Conservation (phyloP, 768 basidiomycete species). For the Trametes maxima region DNA sequence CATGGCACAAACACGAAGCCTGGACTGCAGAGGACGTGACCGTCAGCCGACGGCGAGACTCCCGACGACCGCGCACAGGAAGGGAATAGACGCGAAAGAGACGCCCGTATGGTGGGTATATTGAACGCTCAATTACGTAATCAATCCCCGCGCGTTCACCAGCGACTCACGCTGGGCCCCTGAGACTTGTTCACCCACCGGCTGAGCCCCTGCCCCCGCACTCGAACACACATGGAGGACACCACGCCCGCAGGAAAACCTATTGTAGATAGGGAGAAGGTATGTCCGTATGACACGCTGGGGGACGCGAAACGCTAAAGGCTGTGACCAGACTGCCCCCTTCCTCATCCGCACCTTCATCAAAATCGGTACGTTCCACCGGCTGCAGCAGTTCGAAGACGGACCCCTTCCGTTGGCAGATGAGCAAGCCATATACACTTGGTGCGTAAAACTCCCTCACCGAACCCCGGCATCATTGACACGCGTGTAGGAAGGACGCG, state of each 20-base stretch:
- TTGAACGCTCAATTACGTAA: conserved; percentile 5
- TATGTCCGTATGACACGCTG: background rate
- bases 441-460: conserved; percentile 41
- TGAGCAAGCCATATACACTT: conserved; percentile 82
- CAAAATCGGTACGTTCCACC: conserved; percentile 79
- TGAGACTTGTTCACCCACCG: background rate
- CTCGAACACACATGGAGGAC: conserved; percentile 36
- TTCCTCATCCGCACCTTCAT: conserved; percentile 84
- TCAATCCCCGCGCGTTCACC: background rate
- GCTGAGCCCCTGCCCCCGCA: background rate
- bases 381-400: conserved; percentile 75
- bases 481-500: conserved; percentile 68
- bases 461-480: background rate
- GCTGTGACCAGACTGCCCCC: conserved; percentile 60
- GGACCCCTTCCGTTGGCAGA: conserved; percentile 75
- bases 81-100: too few relatives aligned
- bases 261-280: conserved; percentile 57
- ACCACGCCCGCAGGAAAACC: conserved; percentile 49
- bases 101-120: too few relatives aligned
- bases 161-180: background rate
- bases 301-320: background rate
- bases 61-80: too few relatives aligned
- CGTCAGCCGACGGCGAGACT: too few relatives aligned
- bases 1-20: background rate
- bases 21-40: too few relatives aligned